phyloP scores from a whole-genome alignment of 1,284 basidiomycete species.

The Fistulinella staudtii region DNA sequence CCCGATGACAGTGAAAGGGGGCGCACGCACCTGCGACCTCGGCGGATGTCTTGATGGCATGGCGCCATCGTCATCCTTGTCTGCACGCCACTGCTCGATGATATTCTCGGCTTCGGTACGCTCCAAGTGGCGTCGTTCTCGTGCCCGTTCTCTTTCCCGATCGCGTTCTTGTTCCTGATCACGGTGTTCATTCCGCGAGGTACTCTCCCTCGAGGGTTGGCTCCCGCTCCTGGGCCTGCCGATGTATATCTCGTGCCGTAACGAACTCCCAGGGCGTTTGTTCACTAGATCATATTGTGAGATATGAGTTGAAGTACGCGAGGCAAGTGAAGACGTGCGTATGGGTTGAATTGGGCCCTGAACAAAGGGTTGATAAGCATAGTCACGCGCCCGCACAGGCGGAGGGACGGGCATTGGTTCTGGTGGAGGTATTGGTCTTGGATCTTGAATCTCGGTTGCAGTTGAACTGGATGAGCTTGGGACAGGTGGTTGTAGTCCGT shows the following conservation, averaged over 20 bases:
- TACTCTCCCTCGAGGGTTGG: slow-evolving; percentile 17
- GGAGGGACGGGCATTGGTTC: slow-evolving; percentile 20
- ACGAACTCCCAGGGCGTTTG: slow-evolving; percentile 22
- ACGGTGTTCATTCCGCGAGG: slow-evolving; percentile 16
- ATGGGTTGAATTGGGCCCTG: slow-evolving; percentile 10
- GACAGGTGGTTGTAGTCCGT: slow-evolving; percentile 31
- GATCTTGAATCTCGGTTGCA: slow-evolving; percentile 17
- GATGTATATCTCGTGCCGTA: slow-evolving; percentile 26
- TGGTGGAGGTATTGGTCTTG: not conserved
- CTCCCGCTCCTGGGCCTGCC: slow-evolving; percentile 24
- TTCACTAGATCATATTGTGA: slow-evolving; percentile 33
- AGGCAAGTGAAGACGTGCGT: slow-evolving; percentile 21
- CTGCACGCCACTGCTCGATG: slow-evolving; percentile 30
- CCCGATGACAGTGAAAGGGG: not conserved
- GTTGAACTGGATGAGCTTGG: slow-evolving; percentile 19
- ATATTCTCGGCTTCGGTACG: slow-evolving; percentile 28
- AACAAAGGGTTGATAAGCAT: slow-evolving; percentile 23
- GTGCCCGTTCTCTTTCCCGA: too few species aligned
- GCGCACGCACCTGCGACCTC: slow-evolving; percentile 20
- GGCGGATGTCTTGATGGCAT: slow-evolving; percentile 13
- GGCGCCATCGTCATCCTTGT: too few species aligned
- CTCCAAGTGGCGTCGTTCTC: slow-evolving; percentile 8
- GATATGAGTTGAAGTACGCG: slow-evolving; percentile 27
- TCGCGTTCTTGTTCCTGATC: too few species aligned
- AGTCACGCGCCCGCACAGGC: slow-evolving; percentile 29